Percentiles rank a stretch among this genome's conserved stretches.
Evolutionary conservation across 345 rosid species (phyloP).

Genomic region (Raphanus sativus): DNA sequence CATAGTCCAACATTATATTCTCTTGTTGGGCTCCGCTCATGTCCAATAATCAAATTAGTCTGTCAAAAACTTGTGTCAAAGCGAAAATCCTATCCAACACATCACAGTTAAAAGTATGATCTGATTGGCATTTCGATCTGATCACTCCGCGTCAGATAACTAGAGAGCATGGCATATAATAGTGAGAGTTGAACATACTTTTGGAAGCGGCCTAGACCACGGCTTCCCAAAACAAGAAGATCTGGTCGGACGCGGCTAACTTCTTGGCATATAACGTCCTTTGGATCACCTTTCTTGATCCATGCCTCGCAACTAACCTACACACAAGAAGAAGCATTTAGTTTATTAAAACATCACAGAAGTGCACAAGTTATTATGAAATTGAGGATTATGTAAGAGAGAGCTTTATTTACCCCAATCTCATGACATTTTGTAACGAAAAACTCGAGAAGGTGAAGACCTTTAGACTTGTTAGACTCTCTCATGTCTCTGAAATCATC

Average conservation of each 20-base stretch:
- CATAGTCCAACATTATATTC: background rate
- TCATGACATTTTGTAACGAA: constrained; percentile 76
- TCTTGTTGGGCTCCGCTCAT: background rate
- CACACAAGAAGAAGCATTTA: background rate
- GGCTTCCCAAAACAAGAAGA: constrained; percentile 81
- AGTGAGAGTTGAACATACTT: constrained; percentile 47
- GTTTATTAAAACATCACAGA: background rate
- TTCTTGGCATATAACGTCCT: constrained; percentile 83
- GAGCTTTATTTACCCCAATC: constrained; percentile 56
- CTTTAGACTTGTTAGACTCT: constrained; percentile 55
- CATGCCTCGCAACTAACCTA: constrained; percentile 88
- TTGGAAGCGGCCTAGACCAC: constrained; percentile 92
- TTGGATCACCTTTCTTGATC: constrained; percentile 87
- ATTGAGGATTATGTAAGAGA: background rate
- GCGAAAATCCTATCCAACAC: background rate
- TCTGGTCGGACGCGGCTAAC: constrained; percentile 81
- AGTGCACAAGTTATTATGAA: background rate
- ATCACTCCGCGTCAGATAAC: background rate
- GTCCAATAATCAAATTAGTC: background rate
- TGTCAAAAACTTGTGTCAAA: background rate
- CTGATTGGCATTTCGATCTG: background rate
- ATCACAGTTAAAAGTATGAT: background rate
- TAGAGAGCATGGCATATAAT: background rate
- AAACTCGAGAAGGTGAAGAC: constrained; percentile 73
- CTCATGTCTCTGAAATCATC: constrained; percentile 64